A percentile compares a stretch with the other conserved stretches of the same genome.
phyloP scores from a whole-genome alignment of 805 yeast species.

The Candida succiphila region DNA sequence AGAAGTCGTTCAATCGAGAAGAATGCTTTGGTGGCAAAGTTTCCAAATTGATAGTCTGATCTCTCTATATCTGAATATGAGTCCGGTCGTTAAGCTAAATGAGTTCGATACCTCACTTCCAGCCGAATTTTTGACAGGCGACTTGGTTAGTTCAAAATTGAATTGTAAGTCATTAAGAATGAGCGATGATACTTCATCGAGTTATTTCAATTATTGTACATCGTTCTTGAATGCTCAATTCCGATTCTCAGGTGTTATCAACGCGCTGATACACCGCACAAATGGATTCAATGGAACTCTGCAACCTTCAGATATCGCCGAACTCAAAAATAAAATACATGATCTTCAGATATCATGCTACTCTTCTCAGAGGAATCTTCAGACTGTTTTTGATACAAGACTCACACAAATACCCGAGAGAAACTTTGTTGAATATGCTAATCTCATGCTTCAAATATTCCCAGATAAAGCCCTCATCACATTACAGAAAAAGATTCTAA shows the following conservation, averaged over 20 bases:
- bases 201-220: slow-evolving; percentile 7
- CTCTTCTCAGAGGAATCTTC: slow-evolving; percentile 33
- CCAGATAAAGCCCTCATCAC: slow-evolving; percentile 43
- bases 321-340: slow-evolving; percentile 36
- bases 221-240: slow-evolving; percentile 13
- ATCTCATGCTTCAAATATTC: slow-evolving; percentile 37
- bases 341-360: slow-evolving; percentile 41
- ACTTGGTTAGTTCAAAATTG: background rate
- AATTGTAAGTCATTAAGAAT: background rate
- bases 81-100: slow-evolving; percentile 12
- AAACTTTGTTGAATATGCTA: slow-evolving; percentile 38
- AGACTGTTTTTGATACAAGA: slow-evolving; percentile 10
- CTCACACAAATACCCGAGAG: slow-evolving; percentile 23
- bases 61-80: slow-evolving; percentile 13
- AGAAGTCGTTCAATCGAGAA: slow-evolving; percentile 38
- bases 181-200: background rate
- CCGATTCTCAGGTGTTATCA: slow-evolving; percentile 33
- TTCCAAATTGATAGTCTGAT: slow-evolving; percentile 30
- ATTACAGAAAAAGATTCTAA: slow-evolving; percentile 27
- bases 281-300: slow-evolving; percentile 38
- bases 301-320: slow-evolving; percentile 28
- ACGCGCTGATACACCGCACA: slow-evolving; percentile 40
- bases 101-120: slow-evolving; percentile 18
- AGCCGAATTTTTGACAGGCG: slow-evolving; percentile 8
- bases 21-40: slow-evolving; percentile 62